Evolutionary conservation across 306 rosid species (phyloP).

Genomic region (Rubus idaeus): DNA sequence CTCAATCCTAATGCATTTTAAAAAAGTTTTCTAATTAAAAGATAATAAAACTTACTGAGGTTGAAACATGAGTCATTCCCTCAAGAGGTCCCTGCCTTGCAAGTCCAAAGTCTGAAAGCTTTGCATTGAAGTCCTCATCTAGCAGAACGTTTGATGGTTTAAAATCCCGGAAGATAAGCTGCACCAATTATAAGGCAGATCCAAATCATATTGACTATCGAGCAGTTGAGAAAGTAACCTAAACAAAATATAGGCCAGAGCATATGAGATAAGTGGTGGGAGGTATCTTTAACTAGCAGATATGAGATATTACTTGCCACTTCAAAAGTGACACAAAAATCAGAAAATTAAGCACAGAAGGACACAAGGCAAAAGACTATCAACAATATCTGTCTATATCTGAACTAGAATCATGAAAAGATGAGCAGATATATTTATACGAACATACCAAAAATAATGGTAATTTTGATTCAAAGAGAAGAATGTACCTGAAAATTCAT

Average conservation of each 20-base stretch:
- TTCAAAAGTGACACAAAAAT: neutral
- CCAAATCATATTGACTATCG: constrained; percentile 23
- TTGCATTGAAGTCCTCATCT: constrained; percentile 87
- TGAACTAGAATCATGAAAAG: neutral
- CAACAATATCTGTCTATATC: neutral
- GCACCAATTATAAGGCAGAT: constrained; percentile 42
- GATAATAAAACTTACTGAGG: constrained; percentile 57
- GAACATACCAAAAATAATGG: neutral
- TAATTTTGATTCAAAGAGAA: neutral
- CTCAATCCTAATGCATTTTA: neutral
- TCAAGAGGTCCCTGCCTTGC: constrained; percentile 93
- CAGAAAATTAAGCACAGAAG: neutral
- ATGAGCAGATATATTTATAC: neutral
- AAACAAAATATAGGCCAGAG: neutral
- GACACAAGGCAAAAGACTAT: neutral
- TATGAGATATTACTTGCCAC: neutral
- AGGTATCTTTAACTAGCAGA: neutral
- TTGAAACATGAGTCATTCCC: constrained; percentile 85
- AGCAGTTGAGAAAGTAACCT: neutral
- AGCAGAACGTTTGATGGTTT: constrained; percentile 85
- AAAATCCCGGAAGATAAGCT: constrained; percentile 96
- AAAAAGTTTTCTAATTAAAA: neutral
- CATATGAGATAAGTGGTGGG: neutral
- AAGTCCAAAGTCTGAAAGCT: constrained; percentile 99
- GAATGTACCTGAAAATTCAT: constrained; percentile 90